A percentile compares a stretch with the other conserved stretches of the same genome.
Conservation (phyloP, 495 filamentous ascomycete species). For the Friedmanniomyces simplex region DNA sequence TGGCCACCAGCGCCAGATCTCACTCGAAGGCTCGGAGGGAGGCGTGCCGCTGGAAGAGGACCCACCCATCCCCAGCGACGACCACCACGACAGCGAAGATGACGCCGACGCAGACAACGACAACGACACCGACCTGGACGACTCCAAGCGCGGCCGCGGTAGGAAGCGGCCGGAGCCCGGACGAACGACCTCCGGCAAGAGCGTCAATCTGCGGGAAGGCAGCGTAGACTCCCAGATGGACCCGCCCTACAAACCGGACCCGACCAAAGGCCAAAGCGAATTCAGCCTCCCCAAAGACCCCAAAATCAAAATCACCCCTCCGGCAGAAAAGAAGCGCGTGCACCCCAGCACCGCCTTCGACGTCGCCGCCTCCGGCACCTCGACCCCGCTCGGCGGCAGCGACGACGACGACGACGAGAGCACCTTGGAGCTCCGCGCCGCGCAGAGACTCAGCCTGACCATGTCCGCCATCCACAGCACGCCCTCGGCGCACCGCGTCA, state of each 20-base stretch:
- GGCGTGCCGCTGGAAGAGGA: constrained; percentile 6
- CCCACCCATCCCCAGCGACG: background rate
- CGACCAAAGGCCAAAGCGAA: constrained; percentile 53
- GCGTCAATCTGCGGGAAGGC: constrained; percentile 22
- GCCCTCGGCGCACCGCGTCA: constrained; percentile 62
- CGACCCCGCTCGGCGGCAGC: constrained; percentile 65
- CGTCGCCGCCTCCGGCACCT: constrained; percentile 47
- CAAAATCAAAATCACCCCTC: constrained; percentile 42
- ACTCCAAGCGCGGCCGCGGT: constrained; percentile 26
- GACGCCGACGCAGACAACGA: constrained; percentile 29
- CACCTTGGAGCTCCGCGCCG: constrained; percentile 73
- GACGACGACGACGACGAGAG: constrained; percentile 77
- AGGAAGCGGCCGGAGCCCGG: constrained; percentile 25
- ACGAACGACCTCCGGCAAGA: constrained; percentile 26
- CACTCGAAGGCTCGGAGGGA: constrained; percentile 8
- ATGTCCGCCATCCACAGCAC: constrained; percentile 68
- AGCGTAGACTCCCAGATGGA: constrained; percentile 21
- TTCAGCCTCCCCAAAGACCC: constrained; percentile 55
- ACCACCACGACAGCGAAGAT: constrained; percentile 5
- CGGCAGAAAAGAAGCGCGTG: constrained; percentile 51
- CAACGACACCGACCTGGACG: constrained; percentile 40
- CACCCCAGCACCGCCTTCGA: constrained; percentile 80
- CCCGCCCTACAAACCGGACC: constrained; percentile 61
- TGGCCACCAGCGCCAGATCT: background rate
- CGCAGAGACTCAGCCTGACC: constrained; percentile 70